Evolutionary conservation across 2,329 filamentous ascomycete species (phyloP), one percentile per base, ranked within the genome.

Genomic region (Cadophora malorum): DNA sequence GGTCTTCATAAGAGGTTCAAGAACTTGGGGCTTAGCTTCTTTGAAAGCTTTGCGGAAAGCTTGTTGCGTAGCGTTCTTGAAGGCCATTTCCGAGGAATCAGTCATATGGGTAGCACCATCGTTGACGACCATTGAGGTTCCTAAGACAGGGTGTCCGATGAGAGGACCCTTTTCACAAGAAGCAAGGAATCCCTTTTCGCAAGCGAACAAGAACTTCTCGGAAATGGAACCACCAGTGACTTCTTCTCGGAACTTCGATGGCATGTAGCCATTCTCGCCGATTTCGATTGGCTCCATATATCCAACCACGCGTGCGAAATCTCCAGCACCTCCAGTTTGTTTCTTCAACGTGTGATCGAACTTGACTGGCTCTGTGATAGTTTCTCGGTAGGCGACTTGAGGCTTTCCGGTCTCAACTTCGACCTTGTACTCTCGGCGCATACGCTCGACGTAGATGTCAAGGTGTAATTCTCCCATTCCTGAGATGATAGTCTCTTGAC

Each of bases 1-100:
- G 0, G 94, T 97, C 86, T 97, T 98, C 96, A 99, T 99, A 65
- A 99, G 83, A 5, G 96, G 96, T 81, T 99, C 96, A 45, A 99
- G 88, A 10, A 99, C 90, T 75, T 93, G 88, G 2, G 95, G 94
- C 63, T 89, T 87, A 41, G 91, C 93, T 14, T 92, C 88, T 69
- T 86, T 84, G 83, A 99, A 98, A 21, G 93, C 91, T 82, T 97
- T 97, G 74, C 92, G 90, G 90, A 99, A 99, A 31, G 96, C 96
- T 84, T 97, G 92, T 80, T 97, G 93, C 2, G 96, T 97, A 14
- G 96, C 95, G 74, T 90, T 91, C 81, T 91, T 96, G 88, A 99
- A 99, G 14, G 96, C 90, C 85, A 94, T 92, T 86, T 99, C 96
- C 35, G 92, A 97, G 16, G 96, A 98, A 84, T 99, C 96, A 38